A percentile compares a stretch with the other conserved stretches of the same genome.
These are phyloP conservation scores for Cucurbitaria berberidis DNA, from an alignment of 2,329 filamentous ascomycete genomes.

Conservation along the genomic window DNA sequence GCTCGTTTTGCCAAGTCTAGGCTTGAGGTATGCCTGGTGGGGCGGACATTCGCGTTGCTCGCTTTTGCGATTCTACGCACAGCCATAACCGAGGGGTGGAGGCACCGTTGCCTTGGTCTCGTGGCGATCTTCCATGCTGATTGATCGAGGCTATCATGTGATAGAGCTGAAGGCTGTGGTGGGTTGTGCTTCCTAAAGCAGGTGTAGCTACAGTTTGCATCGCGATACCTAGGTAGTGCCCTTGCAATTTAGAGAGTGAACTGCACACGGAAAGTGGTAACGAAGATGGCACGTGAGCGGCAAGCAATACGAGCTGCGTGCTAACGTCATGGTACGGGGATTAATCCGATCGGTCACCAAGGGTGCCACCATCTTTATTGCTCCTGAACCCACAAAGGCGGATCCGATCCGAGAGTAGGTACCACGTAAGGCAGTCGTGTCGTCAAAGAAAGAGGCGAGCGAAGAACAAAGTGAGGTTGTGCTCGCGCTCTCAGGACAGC, in stretches of 20 bases:
- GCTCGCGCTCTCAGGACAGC: no score
- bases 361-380: conserved; percentile 7
- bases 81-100: conserved; percentile 6
- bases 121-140: neutral
- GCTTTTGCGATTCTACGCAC: conserved; percentile 19
- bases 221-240: no score
- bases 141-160: neutral
- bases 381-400: conserved; percentile 7
- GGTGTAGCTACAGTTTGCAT: no score
- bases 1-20: neutral
- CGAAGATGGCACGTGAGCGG: neutral
- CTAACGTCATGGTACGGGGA: conserved; percentile 16
- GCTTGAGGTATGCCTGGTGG: conserved; percentile 11
- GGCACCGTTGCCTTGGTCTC: neutral
- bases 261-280: neutral
- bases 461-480: no score
- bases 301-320: neutral
- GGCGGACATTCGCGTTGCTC: conserved; percentile 21
- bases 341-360: conserved; percentile 11
- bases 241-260: no score
- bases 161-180: neutral
- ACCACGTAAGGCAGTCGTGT: no score
- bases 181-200: no score
- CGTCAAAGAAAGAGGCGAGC: no score
- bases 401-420: neutral